A percentile compares a stretch with the other conserved stretches of the same genome.
These are phyloP conservation scores for Tinospora cordifolia DNA, from an alignment of 164 flowering plant species.

Conservation along the genomic window DNA sequence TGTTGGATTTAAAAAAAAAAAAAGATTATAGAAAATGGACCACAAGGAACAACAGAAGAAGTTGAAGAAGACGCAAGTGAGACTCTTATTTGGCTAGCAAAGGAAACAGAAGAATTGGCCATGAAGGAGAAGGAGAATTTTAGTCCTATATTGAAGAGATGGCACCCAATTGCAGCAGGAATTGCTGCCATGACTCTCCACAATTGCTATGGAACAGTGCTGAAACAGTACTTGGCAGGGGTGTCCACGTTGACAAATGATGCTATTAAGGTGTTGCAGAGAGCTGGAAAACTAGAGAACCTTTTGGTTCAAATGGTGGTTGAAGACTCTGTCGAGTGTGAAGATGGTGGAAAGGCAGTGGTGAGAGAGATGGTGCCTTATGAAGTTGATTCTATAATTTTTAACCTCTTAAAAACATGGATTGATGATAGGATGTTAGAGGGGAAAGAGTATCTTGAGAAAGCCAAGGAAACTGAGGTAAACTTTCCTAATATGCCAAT, in stretches of 20 bases:
- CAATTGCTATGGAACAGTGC: conserved; percentile 61
- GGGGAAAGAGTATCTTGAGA: conserved; percentile 33
- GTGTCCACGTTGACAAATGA: conserved; percentile 38
- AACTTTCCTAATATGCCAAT: not conserved
- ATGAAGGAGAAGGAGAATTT: conserved; percentile 63
- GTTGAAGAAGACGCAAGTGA: conserved; percentile 37
- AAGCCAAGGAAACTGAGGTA: conserved; percentile 86
- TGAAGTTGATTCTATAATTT: conserved; percentile 64
- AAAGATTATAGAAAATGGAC: conserved; percentile 46
- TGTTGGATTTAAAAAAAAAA: conserved; percentile 1
- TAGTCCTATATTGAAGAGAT: conserved; percentile 61
- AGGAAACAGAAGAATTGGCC: conserved; percentile 64
- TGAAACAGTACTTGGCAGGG: conserved; percentile 58
- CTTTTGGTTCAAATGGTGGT: conserved; percentile 74
- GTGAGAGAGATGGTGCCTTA: conserved; percentile 78
- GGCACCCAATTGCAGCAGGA: conserved; percentile 72
- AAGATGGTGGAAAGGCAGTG: conserved; percentile 72
- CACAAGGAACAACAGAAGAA: conserved; percentile 19
- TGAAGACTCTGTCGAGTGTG: conserved; percentile 71
- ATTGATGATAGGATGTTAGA: conserved; percentile 44
- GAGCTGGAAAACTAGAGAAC: conserved; percentile 83
- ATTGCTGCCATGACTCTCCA: conserved; percentile 82
- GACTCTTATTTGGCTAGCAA: conserved; percentile 43
- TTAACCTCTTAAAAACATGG: conserved; percentile 55
- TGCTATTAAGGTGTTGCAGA: conserved; percentile 47